phyloP scores from a whole-genome alignment of 108 stramenopile species.

The Skeletonema marinoi region DNA sequence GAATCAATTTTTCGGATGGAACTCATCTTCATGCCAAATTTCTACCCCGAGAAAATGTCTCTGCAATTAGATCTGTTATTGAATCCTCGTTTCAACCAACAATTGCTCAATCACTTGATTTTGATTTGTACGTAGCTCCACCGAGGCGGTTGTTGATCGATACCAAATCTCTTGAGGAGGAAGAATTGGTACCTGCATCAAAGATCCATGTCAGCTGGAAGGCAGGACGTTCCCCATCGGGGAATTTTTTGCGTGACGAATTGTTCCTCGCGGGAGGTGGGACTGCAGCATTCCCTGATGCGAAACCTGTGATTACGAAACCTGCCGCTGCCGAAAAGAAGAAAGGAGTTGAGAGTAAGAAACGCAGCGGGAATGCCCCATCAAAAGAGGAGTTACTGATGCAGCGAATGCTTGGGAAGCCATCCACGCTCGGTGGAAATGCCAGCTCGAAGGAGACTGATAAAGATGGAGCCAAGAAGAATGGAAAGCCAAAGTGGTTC shows the following conservation, averaged over 20 bases:
- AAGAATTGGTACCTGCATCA: constrained; percentile 81
- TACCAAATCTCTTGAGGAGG: constrained; percentile 55
- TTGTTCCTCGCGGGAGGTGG: constrained; percentile 28
- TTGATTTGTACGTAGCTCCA: constrained; percentile 83
- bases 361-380: constrained; percentile 1
- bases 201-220: constrained; percentile 83
- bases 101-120: constrained; percentile 23
- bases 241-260: constrained; percentile 31
- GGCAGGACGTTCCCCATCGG: constrained; percentile 2
- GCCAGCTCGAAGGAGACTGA: constrained; percentile 6
- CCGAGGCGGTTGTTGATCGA: constrained; percentile 60
- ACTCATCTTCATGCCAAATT: constrained; percentile 65
- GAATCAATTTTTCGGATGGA: constrained; percentile 73
- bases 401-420: constrained; percentile 53
- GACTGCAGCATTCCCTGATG: constrained; percentile 38
- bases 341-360: not conserved
- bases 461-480: constrained; percentile 32
- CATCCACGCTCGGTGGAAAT: constrained; percentile 13
- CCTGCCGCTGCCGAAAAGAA: constrained; percentile 1
- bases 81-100: constrained; percentile 25
- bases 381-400: constrained; percentile 51
- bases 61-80: constrained; percentile 43
- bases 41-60: constrained; percentile 55
- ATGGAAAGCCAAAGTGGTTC: constrained; percentile 52
- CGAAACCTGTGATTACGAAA: constrained; percentile 30